Percentiles rank a stretch among this genome's conserved stretches.
Evolutionary conservation across 371 early-diverging fungal species (phyloP).

Genomic region (Conidiobolus incongruus): DNA sequence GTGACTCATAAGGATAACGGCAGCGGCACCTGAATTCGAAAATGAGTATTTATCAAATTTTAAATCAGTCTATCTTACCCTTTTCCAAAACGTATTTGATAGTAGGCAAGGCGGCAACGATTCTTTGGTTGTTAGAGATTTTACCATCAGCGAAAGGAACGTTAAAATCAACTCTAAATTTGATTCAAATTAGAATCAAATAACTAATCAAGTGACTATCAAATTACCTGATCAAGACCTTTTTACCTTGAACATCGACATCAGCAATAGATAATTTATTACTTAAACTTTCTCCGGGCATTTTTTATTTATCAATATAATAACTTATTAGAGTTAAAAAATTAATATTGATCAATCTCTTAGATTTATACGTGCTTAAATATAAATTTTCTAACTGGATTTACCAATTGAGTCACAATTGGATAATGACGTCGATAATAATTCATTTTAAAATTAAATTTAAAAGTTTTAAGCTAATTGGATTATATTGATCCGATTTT

Average conservation of each 20-base stretch:
- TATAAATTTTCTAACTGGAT: too few species aligned
- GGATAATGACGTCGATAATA: too few species aligned
- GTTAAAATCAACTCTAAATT: constrained; percentile 90
- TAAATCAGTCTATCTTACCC: constrained; percentile 26
- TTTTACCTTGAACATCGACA: constrained; percentile 66
- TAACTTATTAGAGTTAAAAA: too few species aligned
- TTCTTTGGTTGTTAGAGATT: constrained; percentile 94
- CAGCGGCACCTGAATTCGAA: constrained; percentile 45
- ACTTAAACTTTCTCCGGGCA: too few species aligned
- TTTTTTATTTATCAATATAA: too few species aligned
- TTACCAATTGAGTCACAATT: too few species aligned
- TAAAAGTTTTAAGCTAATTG: too few species aligned
- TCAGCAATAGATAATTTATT: constrained; percentile 69
- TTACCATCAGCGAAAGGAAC: constrained; percentile 83
- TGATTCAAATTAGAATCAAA: neutral
- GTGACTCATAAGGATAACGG: constrained; percentile 94
- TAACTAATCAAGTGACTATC: neutral
- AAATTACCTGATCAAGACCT: constrained; percentile 74
- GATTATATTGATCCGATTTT: too few species aligned
- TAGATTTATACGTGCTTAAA: too few species aligned
- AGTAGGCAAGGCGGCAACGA: constrained; percentile 89
- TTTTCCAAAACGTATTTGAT: constrained; percentile 76
- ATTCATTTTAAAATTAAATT: too few species aligned
- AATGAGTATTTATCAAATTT: too few species aligned
- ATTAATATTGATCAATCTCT: too few species aligned